phyloP scores from a whole-genome alignment of 306 rosid species.

The Purshia tridentata region DNA sequence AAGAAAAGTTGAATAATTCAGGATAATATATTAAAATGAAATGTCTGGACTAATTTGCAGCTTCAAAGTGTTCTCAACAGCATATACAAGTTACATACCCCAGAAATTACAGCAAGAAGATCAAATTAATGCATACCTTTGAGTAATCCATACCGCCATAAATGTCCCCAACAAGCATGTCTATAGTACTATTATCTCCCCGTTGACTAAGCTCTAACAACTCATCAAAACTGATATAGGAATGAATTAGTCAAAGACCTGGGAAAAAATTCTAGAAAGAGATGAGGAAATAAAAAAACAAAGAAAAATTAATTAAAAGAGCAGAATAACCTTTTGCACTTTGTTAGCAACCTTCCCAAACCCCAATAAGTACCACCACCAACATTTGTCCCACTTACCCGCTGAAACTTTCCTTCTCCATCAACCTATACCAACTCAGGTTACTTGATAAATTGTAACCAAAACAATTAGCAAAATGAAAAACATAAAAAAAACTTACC shows the following conservation, averaged over 20 bases:
- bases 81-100: background rate
- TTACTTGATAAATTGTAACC: slow-evolving; percentile 20
- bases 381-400: slow-evolving; percentile 98
- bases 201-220: slow-evolving; percentile 94
- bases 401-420: slow-evolving; percentile 93
- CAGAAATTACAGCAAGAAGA: slow-evolving; percentile 15
- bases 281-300: slow-evolving; percentile 13
- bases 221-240: slow-evolving; percentile 81
- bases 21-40: background rate
- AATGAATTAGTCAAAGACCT: slow-evolving; percentile 33
- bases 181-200: slow-evolving; percentile 88
- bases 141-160: slow-evolving; percentile 97
- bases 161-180: slow-evolving; percentile 99
- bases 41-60: background rate
- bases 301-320: slow-evolving; percentile 13
- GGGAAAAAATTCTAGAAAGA: slow-evolving; percentile 22
- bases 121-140: slow-evolving; percentile 53
- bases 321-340: slow-evolving; percentile 74
- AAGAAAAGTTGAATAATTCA: slow-evolving; percentile 19
- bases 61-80: slow-evolving; percentile 11
- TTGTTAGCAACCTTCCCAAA: slow-evolving; percentile 88
- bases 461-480: slow-evolving; percentile 20
- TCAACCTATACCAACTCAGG: slow-evolving; percentile 61
- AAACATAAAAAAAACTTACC: slow-evolving; percentile 43
- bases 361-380: slow-evolving; percentile 99